Conservation (phyloP, 2,329 filamentous ascomycete species). For the Emericellopsis cladophorae region DNA sequence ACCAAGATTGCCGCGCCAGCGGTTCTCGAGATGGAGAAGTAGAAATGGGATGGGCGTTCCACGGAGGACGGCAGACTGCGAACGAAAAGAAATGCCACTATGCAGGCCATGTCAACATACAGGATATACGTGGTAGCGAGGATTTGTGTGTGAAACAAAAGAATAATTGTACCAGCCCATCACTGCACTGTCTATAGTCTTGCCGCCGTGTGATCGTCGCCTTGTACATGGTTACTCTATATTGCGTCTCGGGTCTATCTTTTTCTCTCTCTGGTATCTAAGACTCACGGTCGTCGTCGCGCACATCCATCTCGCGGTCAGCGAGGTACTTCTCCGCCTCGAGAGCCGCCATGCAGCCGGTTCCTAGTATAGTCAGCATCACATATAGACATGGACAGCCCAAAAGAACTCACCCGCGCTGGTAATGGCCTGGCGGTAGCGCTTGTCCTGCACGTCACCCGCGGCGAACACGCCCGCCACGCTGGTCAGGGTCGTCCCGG, state of each 20-base stretch:
- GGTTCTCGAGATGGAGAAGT: slow-evolving; percentile 32
- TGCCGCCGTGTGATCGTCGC: slow-evolving; percentile 4
- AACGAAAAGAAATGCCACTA: background rate
- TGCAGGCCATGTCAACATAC: too few relatives aligned
- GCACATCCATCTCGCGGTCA: slow-evolving; percentile 46
- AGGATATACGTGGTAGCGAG: too few relatives aligned
- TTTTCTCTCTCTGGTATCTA: background rate
- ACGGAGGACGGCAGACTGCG: slow-evolving; percentile 1
- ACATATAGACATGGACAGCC: background rate
- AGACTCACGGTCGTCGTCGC: slow-evolving; percentile 2
- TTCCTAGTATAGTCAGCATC: slow-evolving; percentile 38
- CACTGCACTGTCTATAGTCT: slow-evolving; percentile 4
- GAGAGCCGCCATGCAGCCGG: slow-evolving; percentile 88
- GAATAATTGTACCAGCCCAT: slow-evolving; percentile 3
- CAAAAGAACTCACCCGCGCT: slow-evolving; percentile 62
- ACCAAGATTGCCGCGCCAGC: slow-evolving; percentile 39
- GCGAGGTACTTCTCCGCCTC: slow-evolving; percentile 90
- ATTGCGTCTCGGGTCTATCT: slow-evolving; percentile 4
- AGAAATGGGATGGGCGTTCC: background rate
- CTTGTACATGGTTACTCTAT: slow-evolving; percentile 3
- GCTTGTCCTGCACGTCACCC: slow-evolving; percentile 97
- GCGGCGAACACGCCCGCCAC: slow-evolving; percentile 90
- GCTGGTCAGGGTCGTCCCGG: slow-evolving; percentile 80
- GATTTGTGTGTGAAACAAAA: background rate
- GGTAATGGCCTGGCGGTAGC: slow-evolving; percentile 93